Percentiles rank a stretch among this genome's conserved stretches.
phyloP scores from a whole-genome alignment of 75 land plant species.

The Picea glauca region DNA sequence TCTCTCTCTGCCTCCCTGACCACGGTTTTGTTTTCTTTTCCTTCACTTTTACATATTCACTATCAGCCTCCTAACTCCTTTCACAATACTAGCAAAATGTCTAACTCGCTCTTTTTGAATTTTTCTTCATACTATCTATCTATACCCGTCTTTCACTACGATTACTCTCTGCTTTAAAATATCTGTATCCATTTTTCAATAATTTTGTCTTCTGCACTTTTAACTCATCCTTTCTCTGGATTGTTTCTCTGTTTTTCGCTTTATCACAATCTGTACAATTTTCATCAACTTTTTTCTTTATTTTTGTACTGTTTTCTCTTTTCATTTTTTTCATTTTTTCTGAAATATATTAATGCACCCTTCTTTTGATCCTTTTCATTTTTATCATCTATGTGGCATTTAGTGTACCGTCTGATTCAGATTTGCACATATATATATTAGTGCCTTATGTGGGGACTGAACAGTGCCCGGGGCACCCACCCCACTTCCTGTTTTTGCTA shows the following conservation, averaged over 20 bases:
- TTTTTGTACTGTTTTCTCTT: background rate
- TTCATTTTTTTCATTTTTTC: background rate
- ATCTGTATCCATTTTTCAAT: background rate
- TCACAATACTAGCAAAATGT: slow-evolving; percentile 3
- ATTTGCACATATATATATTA: background rate
- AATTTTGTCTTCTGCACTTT: background rate
- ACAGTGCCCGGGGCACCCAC: slow-evolving; percentile 1
- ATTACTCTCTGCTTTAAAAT: too few species aligned
- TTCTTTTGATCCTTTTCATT: background rate
- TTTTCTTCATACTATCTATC: background rate
- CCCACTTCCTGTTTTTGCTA: background rate
- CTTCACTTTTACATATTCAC: background rate
- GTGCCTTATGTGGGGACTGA: background rate
- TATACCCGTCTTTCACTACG: background rate
- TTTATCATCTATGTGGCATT: background rate
- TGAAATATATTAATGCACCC: background rate
- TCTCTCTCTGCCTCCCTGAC: slow-evolving; percentile 4
- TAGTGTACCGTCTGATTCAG: background rate
- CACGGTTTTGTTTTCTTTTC: background rate
- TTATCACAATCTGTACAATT: background rate
- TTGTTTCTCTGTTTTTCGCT: background rate
- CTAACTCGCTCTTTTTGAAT: background rate
- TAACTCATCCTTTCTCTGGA: too few species aligned
- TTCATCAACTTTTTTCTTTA: background rate
- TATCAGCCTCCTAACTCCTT: background rate